Base-by-base conservation (phyloP, 495 filamentous ascomycete genomes). In the Bombardia bombarda region DNA sequence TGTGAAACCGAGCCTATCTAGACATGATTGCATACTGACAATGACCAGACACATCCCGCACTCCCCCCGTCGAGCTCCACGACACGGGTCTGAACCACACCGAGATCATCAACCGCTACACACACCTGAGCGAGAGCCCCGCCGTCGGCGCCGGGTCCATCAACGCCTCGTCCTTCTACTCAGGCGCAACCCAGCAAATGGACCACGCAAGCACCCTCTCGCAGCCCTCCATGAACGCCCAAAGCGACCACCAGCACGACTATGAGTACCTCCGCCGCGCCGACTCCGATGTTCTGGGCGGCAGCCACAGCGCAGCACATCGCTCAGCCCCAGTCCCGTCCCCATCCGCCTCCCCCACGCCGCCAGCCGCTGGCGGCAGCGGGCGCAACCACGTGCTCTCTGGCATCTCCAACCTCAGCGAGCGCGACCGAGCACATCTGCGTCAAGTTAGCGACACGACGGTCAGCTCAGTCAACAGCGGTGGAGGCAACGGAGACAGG, bases 381-480 rank as follows among this genome's bases (percentile, higher is more conserved):
- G 32, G 41, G 42, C 21, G 21, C 42, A 18, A 18, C 42, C 4
- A 45, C 37, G 51, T 68, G 12, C 51, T 56, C 19, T 67, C 62
- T 26, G 69, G 60, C 41, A 38, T 73, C n/a, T 69, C 64, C 14
- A 56, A 61, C 38, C 34, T 73, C 24, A 67, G 59, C 45, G 67
- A 70, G 32, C 51, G 55, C 3, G 67, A 72, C 20, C 41, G 50
- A 7, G 52, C 62, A 2, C 72, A 76, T 41, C 51, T 74, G n/a
- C 53, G 71, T 0, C 65, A 69, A 18, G 62, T 68, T 23, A 69
- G 65, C 52, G 68, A 69, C 37, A 57, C 59, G 3, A 70, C 61
- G 19, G 63, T 72, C 17, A 62, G 51, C 45, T 68, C 69, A 0
- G 46, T 51, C 7, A 20, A 9, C 32, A 20, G 14, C 26, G 41